Evolutionary conservation across 768 basidiomycete genomes (phyloP), one percentile per base, ranked within the genome.

Genomic region (Boletus rufocinnamomeus): DNA sequence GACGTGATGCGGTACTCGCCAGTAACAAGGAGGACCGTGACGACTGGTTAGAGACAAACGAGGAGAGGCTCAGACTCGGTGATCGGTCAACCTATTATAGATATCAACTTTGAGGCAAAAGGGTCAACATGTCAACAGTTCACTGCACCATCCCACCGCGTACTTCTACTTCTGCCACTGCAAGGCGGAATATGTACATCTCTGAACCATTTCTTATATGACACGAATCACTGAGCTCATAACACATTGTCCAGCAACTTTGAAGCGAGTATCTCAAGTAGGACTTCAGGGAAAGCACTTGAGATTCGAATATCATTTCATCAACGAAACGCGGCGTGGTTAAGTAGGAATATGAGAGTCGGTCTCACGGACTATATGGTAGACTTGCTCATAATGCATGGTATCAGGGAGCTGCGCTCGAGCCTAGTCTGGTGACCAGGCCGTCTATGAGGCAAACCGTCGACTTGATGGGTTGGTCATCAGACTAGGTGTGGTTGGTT

Each of bases 1-100:
- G 79, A 38, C 75, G 82, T 28, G 79, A 78, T 3, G 52, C 19
- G 40, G 37, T 66, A 7, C 53, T 72, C 37, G 63, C 62, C 9
- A 57, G 64, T 17, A 46, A 56, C 25, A 62, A 51, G 52, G 58
- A 58, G 8, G 61, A 54, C n/a, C n/a, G n/a, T n/a, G n/a, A n/a
- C 10, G 50, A 50, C 3, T 47, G 21, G 47, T 37, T n/a, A 1
- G 67, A 63, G 46, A 56, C 61, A 8, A 63, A 67, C 19, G 69
- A 66, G 37, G 65, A 69, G 11, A 70, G 57, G 47, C 19, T 69
- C 16, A 44, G 57, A 2, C 57, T 71, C 14, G 73, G 73, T 0
- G 74, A 75, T 55, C 68, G 69, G 46, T 66, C 75, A 21, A 48
- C 71, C 8, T 30, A 62, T 34, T 73, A 69, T 56, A 68, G 56